Conservation (phyloP, 495 filamentous ascomycete genomes). For the Lasiosphaeriaceae sp. region DNA sequence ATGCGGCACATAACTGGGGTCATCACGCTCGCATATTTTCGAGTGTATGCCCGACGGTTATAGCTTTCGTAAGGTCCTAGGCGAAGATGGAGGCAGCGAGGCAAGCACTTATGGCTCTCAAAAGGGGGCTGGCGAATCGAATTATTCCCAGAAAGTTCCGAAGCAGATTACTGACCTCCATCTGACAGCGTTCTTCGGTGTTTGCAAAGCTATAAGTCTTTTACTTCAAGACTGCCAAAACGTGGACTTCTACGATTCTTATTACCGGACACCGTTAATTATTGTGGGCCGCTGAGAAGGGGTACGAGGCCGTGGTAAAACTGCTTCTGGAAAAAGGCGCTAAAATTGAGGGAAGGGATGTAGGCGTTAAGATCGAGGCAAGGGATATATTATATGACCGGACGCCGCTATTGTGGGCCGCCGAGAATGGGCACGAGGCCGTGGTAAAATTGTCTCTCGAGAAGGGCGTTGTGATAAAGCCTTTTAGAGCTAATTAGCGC, state of each 20-base stretch:
- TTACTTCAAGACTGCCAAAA: neutral
- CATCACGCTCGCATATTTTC: conserved; percentile 27
- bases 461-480: too few relatives aligned
- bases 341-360: too few relatives aligned
- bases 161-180: neutral
- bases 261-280: conserved; percentile 11
- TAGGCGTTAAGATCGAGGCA: too few relatives aligned
- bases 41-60: neutral
- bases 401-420: too few relatives aligned
- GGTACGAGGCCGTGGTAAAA: neutral
- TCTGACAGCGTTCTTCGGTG: neutral
- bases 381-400: too few relatives aligned
- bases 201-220: neutral
- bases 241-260: neutral
- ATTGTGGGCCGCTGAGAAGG: neutral
- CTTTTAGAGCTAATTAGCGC: too few relatives aligned
- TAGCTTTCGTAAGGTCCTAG: conserved; percentile 16
- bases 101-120: neutral
- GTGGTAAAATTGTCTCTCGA: too few relatives aligned
- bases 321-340: too few relatives aligned
- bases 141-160: neutral
- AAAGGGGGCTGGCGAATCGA: neutral
- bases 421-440: too few relatives aligned
- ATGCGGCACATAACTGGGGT: conserved; percentile 45
- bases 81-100: conserved; percentile 10